Conservation (phyloP, 225 moss, liverwort and hornwort species). For the Sphagnum tenellum region DNA sequence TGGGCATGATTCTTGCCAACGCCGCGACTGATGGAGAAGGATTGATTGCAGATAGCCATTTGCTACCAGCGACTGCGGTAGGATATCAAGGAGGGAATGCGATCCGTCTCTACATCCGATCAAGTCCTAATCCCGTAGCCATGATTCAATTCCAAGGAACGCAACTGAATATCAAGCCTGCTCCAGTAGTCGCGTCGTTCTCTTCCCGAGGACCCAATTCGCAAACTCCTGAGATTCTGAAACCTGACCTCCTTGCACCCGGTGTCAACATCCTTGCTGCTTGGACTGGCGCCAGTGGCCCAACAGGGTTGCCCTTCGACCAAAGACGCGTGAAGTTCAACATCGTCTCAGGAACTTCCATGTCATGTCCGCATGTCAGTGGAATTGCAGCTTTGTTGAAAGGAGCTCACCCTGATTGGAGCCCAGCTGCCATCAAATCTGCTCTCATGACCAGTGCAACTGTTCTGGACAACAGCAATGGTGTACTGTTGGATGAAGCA, state of each 20-base stretch:
- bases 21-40: conserved; percentile 30
- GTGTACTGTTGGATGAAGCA: too few species aligned
- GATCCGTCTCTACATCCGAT: too few species aligned
- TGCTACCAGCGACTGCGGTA: conserved; percentile 33
- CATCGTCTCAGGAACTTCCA: conserved; percentile 43
- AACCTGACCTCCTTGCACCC: conserved; percentile 54
- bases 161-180: too few species aligned
- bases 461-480: too few species aligned
- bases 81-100: conserved; percentile 20
- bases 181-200: too few species aligned
- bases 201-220: too few species aligned
- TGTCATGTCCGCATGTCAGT: conserved; percentile 59
- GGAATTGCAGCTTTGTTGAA: conserved; percentile 52
- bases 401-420: conserved; percentile 43
- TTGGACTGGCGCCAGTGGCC: conserved; percentile 24
- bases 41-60: conserved; percentile 36
- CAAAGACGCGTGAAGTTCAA: too few species aligned
- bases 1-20: conserved; percentile 44
- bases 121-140: too few species aligned
- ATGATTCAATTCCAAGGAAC: too few species aligned
- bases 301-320: too few species aligned
- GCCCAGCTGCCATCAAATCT: conserved; percentile 60
- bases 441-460: conserved; percentile 47
- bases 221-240: conserved; percentile 19
- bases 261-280: conserved; percentile 58